These are phyloP conservation scores for Acorus calamus DNA, from an alignment of 106 monocot genomes.

Conservation along the genomic window DNA sequence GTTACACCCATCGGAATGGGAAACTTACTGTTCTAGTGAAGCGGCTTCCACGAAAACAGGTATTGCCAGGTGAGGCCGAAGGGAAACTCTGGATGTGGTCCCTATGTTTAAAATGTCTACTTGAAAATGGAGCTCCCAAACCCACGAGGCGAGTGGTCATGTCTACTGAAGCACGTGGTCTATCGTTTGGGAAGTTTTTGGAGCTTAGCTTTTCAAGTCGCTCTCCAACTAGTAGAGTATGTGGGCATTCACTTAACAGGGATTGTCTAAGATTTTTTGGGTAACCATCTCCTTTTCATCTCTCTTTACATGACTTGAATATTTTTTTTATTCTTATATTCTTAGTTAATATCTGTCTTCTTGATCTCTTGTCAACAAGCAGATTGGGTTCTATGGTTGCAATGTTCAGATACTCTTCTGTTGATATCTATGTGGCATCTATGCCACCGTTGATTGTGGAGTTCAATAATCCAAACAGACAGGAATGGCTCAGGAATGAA, in stretches of 20 bases:
- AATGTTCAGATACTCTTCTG: slow-evolving; percentile 75
- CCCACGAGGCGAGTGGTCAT: slow-evolving; percentile 55
- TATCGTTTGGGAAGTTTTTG: slow-evolving; percentile 96
- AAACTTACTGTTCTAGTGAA: slow-evolving; percentile 66
- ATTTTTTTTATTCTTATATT: background rate
- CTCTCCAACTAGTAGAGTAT: slow-evolving; percentile 54
- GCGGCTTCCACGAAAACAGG: slow-evolving; percentile 11
- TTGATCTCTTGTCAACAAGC: slow-evolving; percentile 4
- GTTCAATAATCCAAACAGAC: slow-evolving; percentile 40
- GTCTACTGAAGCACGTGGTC: slow-evolving; percentile 57
- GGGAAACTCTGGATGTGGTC: slow-evolving; percentile 99
- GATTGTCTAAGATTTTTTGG: slow-evolving; percentile 95
- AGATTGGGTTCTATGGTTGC: slow-evolving; percentile 80
- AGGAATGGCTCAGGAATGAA: slow-evolving; percentile 64
- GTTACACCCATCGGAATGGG: slow-evolving; percentile 83
- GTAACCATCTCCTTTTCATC: slow-evolving; percentile 15
- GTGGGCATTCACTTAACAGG: slow-evolving; percentile 76
- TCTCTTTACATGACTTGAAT: too few species aligned
- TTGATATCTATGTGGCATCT: slow-evolving; percentile 69
- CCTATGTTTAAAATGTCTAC: slow-evolving; percentile 71
- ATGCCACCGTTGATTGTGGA: slow-evolving; percentile 61
- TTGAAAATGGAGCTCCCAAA: slow-evolving; percentile 30
- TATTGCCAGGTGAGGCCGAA: slow-evolving; percentile 48
- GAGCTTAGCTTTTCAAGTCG: slow-evolving; percentile 83
- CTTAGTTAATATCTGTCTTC: background rate